Evolutionary conservation across 371 early-diverging fungal genomes (phyloP), one percentile per base, ranked within the genome.

Genomic region (Caulochytrium protostelioides): DNA sequence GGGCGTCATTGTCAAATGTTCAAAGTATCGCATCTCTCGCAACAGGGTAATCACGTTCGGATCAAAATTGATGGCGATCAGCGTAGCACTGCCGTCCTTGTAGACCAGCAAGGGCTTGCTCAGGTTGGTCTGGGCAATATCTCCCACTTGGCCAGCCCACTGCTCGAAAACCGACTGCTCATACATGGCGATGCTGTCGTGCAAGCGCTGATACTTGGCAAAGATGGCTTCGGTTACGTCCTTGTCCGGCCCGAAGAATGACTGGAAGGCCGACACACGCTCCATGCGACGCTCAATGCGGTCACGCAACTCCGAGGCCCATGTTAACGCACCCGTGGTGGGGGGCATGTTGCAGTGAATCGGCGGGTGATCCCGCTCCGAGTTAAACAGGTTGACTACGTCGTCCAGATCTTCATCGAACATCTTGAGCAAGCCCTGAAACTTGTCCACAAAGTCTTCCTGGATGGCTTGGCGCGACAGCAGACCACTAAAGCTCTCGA

Each of bases 291-390:
- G 56, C 22, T 41, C 49, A 22, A 69, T 58, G 4, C 70, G 37
- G 27, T 67, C 63, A 38, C 59, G 64, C 30, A 69, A 40, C 48
- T 69, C 70, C 40, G 56, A 54, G 13, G 50, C 38, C 70, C 70
- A 69, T 6, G 55, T 51, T 6, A 69, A 52, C 8, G 61, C 57
- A 6, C 70, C 70, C 2, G 70, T 66, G 7, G 67, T 55, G 0
- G 70, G 70, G 2, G 70, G 61, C 65, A 66, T 62, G 42, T 69
- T 69, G 50, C 62, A 61, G 43, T 69, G 70, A 28, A 69, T 66
- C 8, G 66, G 65, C 8, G 65, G 65, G 15, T 45, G 20, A n/a
- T 50, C 55, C 40, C 54, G 53, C 43, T 44, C 48, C 28, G 49
- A 44, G 24, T 49, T 25, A 30, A 69, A 65, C 9, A 66, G 58